These are phyloP conservation scores for Fomitopsis betulina DNA, from an alignment of 1,284 basidiomycete species.

Conservation along the genomic window DNA sequence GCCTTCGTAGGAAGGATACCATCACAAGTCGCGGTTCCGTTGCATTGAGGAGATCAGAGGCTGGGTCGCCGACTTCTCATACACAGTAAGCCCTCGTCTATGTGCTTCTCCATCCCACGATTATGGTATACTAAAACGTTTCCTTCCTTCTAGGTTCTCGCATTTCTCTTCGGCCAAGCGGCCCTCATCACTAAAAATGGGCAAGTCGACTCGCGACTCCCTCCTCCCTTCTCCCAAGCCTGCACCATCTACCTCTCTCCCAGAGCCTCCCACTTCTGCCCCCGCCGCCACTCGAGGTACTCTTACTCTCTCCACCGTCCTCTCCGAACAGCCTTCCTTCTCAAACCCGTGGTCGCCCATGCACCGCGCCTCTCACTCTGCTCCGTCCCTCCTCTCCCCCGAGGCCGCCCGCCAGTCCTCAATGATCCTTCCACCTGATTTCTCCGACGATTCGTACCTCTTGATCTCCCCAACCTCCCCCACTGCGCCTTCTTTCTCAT, in stretches of 20 bases:
- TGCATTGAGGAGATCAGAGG: conserved; percentile 21
- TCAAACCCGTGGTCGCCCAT: conserved; percentile 7
- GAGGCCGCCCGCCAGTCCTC: conserved; percentile 17
- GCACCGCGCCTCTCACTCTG: conserved; percentile 20
- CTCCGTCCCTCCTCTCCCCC: conserved; percentile 34
- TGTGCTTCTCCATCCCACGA: too few relatives aligned
- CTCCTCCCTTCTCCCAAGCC: conserved; percentile 60
- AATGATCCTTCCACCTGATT: neutral
- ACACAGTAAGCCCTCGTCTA: conserved; percentile 17
- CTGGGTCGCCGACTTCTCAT: conserved; percentile 17
- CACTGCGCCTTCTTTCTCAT: conserved; percentile 3
- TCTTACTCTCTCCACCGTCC: conserved; percentile 17
- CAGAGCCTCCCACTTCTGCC: conserved; percentile 30
- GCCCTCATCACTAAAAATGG: conserved; percentile 12
- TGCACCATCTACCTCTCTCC: conserved; percentile 43
- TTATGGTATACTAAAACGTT: too few relatives aligned
- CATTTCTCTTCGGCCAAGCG: conserved; percentile 4
- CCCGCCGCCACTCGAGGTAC: conserved; percentile 10
- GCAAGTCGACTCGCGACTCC: conserved; percentile 40
- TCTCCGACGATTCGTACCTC: conserved; percentile 10
- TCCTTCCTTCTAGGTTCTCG: conserved; percentile 8
- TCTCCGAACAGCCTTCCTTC: conserved; percentile 7
- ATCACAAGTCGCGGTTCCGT: conserved; percentile 18
- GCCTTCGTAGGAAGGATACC: conserved; percentile 36
- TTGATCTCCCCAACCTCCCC: conserved; percentile 1